Conservation (phyloP, 2,329 filamentous ascomycete species). For the Sarocladiaceae sp. region DNA sequence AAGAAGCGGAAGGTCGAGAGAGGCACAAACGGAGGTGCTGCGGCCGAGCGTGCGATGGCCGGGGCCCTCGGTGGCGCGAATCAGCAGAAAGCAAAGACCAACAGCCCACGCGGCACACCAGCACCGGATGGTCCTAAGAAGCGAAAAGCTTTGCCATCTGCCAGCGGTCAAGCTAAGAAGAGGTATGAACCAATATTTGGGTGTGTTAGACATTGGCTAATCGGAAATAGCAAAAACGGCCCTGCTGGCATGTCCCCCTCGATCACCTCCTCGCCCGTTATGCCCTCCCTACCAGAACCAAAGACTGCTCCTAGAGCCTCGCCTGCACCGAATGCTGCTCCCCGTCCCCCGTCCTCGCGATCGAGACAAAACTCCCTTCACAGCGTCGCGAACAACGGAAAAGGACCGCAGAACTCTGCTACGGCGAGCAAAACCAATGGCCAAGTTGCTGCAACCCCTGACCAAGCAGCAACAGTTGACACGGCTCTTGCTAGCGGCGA, state of each 20-base stretch:
- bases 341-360: constrained; percentile 62
- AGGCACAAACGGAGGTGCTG: constrained; percentile 38
- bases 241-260: constrained; percentile 58
- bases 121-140: constrained; percentile 65
- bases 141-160: constrained; percentile 57
- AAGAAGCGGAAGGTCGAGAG: constrained; percentile 84
- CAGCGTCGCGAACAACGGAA: constrained; percentile 47
- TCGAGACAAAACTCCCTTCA: constrained; percentile 69
- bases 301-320: constrained; percentile 47
- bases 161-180: constrained; percentile 70
- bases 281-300: constrained; percentile 60
- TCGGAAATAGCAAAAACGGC: background rate
- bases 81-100: constrained; percentile 49
- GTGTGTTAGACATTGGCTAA: too few relatives aligned
- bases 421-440: constrained; percentile 57
- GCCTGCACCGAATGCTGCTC: constrained; percentile 49
- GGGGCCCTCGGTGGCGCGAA: constrained; percentile 40
- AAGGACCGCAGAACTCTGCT: constrained; percentile 51
- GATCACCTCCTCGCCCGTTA: constrained; percentile 68
- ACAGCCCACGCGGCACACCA: constrained; percentile 64
- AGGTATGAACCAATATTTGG: too few relatives aligned
- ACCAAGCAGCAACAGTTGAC: constrained; percentile 25
- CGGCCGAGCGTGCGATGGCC: constrained; percentile 65
- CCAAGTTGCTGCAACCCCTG: constrained; percentile 31
- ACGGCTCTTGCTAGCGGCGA: constrained; percentile 31